These are phyloP conservation scores for Podospora tetraspora DNA, from an alignment of 495 filamentous ascomycete genomes.

Conservation along the genomic window DNA sequence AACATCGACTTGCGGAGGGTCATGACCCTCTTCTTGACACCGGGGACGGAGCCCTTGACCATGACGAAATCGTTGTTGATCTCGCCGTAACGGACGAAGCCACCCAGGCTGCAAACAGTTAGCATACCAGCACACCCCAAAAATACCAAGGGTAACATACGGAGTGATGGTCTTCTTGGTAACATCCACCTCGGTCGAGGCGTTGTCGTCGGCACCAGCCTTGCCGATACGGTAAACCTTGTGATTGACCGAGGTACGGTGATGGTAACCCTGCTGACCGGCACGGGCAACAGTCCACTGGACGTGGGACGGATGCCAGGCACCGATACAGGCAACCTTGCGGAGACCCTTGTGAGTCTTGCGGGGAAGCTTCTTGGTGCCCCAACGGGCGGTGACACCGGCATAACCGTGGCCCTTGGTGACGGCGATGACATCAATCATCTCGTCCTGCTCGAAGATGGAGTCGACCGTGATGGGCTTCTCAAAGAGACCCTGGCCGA, in stretches of 20 bases:
- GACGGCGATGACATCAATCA: conserved; percentile 99
- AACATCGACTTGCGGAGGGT: conserved; percentile 99
- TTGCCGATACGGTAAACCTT: conserved; percentile 99
- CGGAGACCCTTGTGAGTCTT: conserved; percentile 99
- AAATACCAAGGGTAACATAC: conserved; percentile 55
- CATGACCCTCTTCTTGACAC: conserved; percentile 99
- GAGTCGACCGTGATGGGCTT: conserved; percentile 87
- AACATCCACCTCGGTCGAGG: conserved; percentile 90
- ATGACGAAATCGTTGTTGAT: conserved; percentile 99
- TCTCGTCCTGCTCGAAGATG: conserved; percentile 99
- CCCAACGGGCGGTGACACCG: conserved; percentile 97
- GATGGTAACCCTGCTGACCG: conserved; percentile 99
- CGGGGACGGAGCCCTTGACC: conserved; percentile 94
- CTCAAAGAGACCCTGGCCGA: conserved; percentile 92
- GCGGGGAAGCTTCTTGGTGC: conserved; percentile 99
- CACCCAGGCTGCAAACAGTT: conserved; percentile 71
- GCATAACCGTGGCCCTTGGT: conserved; percentile 99
- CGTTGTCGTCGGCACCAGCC: conserved; percentile 80
- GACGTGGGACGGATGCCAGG: conserved; percentile 99
- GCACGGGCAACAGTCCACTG: conserved; percentile 99
- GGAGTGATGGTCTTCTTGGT: conserved; percentile 99
- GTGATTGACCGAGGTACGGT: conserved; percentile 99
- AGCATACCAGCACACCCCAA: conserved; percentile 3
- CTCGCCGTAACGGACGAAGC: conserved; percentile 98
- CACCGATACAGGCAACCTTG: conserved; percentile 99